A percentile compares a stretch with the other conserved stretches of the same genome.
Conservation (phyloP, 352 stramenopile species). For the Globisporangium acanthophoron region DNA sequence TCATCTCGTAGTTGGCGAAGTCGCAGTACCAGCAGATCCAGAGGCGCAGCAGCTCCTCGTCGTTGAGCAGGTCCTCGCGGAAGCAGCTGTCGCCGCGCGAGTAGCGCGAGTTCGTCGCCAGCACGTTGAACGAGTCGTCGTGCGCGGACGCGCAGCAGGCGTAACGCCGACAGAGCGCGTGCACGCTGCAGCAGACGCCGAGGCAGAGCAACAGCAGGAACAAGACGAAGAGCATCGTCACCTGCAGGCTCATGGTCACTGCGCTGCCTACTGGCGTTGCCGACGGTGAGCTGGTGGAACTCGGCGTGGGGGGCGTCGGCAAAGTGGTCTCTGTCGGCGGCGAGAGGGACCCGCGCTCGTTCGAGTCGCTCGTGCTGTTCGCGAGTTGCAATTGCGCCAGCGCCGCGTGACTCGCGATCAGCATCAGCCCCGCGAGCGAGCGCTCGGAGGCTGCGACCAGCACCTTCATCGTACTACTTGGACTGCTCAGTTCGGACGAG, state of each 20-base stretch:
- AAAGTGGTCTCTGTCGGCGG: not conserved
- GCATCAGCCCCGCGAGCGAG: not conserved
- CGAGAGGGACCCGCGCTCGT: not conserved
- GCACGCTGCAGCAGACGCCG: constrained; percentile 23
- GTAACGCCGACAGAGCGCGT: constrained; percentile 23
- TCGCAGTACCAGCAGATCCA: constrained; percentile 52
- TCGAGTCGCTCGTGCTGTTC: not conserved
- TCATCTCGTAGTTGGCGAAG: constrained; percentile 60
- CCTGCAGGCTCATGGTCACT: constrained; percentile 17
- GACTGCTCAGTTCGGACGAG: no score
- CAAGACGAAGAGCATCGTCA: constrained; percentile 28
- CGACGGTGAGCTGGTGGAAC: not conserved
- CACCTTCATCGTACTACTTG: not conserved
- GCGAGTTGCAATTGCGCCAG: not conserved
- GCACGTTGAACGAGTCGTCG: constrained; percentile 14
- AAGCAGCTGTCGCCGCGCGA: constrained; percentile 26
- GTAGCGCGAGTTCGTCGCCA: not conserved
- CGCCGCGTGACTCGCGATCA: not conserved
- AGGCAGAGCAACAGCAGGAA: constrained; percentile 30
- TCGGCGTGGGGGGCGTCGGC: not conserved
- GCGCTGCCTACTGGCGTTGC: not conserved
- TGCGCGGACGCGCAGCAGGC: constrained; percentile 18
- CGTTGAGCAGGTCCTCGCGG: constrained; percentile 40
- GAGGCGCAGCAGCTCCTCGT: constrained; percentile 43
- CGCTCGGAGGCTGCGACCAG: not conserved